Conservation (phyloP, 148 eudicot genomes). For the Nyssa sinensis region DNA sequence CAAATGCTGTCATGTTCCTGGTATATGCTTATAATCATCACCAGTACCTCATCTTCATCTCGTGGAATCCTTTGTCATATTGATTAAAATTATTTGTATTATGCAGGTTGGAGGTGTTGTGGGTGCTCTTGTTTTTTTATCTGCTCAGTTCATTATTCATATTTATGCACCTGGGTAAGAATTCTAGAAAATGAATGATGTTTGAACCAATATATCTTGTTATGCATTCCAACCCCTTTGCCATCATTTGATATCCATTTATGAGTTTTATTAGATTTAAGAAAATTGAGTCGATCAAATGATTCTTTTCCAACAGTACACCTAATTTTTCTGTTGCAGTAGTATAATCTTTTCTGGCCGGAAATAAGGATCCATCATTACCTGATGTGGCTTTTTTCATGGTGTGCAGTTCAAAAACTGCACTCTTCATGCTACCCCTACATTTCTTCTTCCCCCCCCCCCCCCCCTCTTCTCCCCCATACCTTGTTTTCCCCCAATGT, state of each 20-base stretch:
- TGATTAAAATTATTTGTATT: background rate
- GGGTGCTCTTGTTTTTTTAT: slow-evolving; percentile 6
- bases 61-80: background rate
- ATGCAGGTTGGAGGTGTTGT: slow-evolving; percentile 18
- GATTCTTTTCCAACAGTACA: too few species aligned
- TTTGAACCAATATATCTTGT: too few species aligned
- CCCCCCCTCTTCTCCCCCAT: too few species aligned
- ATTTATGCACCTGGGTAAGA: slow-evolving; percentile 21
- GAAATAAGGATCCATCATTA: too few species aligned
- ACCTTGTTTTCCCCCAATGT: too few species aligned
- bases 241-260: background rate
- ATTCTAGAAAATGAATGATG: background rate
- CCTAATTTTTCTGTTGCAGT: background rate
- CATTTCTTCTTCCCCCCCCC: too few species aligned
- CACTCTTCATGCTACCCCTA: too few species aligned
- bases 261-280: background rate
- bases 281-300: background rate
- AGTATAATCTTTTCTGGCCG: background rate
- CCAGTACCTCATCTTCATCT: background rate
- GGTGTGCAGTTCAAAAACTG: too few species aligned
- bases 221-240: too few species aligned
- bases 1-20: slow-evolving; percentile 11
- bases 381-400: too few species aligned
- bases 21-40: background rate
- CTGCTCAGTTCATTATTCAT: slow-evolving; percentile 15